Conservation (phyloP, 192 early-diverging fungal species). For the Linnemannia hyalina region DNA sequence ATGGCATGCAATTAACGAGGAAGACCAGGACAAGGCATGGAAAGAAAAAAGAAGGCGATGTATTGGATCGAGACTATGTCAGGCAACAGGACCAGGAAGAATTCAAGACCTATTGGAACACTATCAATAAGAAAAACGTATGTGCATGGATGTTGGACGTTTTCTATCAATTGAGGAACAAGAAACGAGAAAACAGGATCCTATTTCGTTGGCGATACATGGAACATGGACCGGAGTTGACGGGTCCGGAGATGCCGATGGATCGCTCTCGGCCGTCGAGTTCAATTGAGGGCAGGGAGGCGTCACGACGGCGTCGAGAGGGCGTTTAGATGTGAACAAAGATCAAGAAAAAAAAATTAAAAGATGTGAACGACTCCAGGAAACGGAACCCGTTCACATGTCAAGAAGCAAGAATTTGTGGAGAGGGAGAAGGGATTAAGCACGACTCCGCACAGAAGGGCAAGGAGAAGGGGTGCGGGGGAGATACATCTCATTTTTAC, state of each 20-base stretch:
- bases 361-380: not conserved
- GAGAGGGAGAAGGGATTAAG: not conserved
- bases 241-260: not conserved
- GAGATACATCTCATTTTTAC: not conserved
- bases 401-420: not conserved
- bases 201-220: not conserved
- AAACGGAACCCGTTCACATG: conserved; percentile 1
- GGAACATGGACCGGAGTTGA: not conserved
- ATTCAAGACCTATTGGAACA: not conserved
- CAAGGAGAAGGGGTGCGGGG: not conserved
- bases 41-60: not conserved
- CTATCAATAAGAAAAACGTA: not conserved
- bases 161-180: not conserved
- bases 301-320: not conserved
- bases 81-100: not conserved
- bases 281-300: too few relatives aligned
- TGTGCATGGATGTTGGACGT: not conserved
- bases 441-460: not conserved
- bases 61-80: not conserved
- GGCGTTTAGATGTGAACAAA: not conserved
- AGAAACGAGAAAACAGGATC: not conserved
- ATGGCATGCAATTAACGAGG: not conserved
- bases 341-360: not conserved
- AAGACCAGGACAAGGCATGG: not conserved
- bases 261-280: not conserved